These are phyloP conservation scores for Clitoria ternatea DNA, from an alignment of 306 rosid genomes.

Conservation along the genomic window DNA sequence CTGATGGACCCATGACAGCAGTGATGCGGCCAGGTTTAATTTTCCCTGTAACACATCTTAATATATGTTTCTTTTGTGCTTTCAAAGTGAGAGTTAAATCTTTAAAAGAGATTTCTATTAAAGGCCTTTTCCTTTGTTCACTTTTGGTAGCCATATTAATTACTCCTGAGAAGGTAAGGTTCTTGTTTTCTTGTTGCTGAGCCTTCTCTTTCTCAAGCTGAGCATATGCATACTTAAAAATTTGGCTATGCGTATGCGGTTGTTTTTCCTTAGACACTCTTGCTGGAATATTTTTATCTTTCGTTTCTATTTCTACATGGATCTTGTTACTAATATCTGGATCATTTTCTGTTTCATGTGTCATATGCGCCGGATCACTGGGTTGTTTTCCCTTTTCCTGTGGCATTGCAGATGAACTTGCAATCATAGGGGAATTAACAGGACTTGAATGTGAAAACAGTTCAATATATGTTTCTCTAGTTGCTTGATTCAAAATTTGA, in stretches of 20 bases:
- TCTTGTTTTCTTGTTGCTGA: constrained; percentile 51
- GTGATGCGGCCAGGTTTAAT: constrained; percentile 78
- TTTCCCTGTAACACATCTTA: constrained; percentile 71
- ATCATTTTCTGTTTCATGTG: constrained; percentile 47
- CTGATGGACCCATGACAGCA: constrained; percentile 90
- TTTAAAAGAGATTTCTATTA: constrained; percentile 72
- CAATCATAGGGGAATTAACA: constrained; percentile 16
- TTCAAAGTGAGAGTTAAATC: constrained; percentile 68
- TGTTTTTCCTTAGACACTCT: constrained; percentile 46
- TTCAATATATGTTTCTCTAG: constrained; percentile 34
- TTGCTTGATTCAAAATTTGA: constrained; percentile 37
- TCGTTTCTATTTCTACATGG: constrained; percentile 21
- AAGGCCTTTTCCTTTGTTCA: constrained; percentile 47
- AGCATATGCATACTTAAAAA: constrained; percentile 63
- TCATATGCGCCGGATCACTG: constrained; percentile 32
- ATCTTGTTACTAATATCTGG: constrained; percentile 31
- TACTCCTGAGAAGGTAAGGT: constrained; percentile 69
- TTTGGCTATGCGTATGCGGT: constrained; percentile 53
- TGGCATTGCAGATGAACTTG: constrained; percentile 30
- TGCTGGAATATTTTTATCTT: constrained; percentile 9
- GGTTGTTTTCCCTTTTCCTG: constrained; percentile 37
- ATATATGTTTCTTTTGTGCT: constrained; percentile 50
- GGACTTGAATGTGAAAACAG: constrained; percentile 23
- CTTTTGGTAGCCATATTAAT: constrained; percentile 54
- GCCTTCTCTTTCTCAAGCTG: constrained; percentile 81